phyloP scores from a whole-genome alignment of 805 yeast genomes.

The Ogataea salicorniae region DNA sequence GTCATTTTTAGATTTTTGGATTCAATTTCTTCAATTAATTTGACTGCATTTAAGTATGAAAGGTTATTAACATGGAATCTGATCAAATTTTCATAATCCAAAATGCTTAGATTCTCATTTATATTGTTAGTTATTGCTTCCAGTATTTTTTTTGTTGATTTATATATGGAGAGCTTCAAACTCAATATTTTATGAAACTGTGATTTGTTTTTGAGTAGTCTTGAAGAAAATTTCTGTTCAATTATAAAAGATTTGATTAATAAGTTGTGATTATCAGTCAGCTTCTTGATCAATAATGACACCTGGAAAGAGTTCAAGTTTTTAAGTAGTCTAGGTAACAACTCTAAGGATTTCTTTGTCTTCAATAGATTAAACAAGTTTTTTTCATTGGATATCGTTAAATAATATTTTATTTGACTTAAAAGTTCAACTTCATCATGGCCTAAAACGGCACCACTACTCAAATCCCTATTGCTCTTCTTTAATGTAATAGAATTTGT shows the following conservation, averaged over 20 bases:
- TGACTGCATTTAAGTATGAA: slow-evolving; percentile 17
- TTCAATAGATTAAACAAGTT: slow-evolving; percentile 8
- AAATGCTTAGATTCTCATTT: slow-evolving; percentile 5
- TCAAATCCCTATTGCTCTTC: neutral
- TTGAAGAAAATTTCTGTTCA: slow-evolving; percentile 20
- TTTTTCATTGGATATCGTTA: slow-evolving; percentile 9
- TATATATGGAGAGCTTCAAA: slow-evolving; percentile 2
- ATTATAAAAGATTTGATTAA: slow-evolving; percentile 7
- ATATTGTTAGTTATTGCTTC: neutral
- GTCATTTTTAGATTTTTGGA: slow-evolving; percentile 12
- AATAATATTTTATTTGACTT: slow-evolving; percentile 7
- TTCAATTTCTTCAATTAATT: slow-evolving; percentile 17
- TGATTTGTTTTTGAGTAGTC: slow-evolving; percentile 10
- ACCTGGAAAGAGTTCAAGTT: slow-evolving; percentile 11
- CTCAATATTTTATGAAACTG: slow-evolving; percentile 5
- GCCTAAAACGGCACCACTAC: neutral
- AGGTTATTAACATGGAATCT: slow-evolving; percentile 16
- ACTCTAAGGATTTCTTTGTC: neutral
- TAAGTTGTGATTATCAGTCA: slow-evolving; percentile 8
- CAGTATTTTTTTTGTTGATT: slow-evolving; percentile 4
- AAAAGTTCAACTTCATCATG: slow-evolving; percentile 1
- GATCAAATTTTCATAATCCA: slow-evolving; percentile 25
- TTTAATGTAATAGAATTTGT: neutral
- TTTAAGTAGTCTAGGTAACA: neutral
- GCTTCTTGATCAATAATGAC: slow-evolving; percentile 16